Base-by-base conservation (phyloP, 169 alveolate species). In the Eimeria maxima region DNA sequence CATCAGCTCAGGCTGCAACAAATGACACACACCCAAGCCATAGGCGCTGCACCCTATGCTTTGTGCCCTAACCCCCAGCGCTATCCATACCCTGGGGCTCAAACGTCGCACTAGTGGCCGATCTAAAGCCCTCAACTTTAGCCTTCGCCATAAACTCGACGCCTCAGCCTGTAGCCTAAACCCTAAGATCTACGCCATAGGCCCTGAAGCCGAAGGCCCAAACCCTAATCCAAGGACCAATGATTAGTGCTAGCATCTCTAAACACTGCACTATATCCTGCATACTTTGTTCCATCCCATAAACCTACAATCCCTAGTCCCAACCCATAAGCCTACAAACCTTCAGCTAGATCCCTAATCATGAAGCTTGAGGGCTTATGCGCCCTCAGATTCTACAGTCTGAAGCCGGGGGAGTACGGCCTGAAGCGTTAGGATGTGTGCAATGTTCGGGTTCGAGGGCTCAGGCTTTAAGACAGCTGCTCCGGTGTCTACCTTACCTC, bases 1-100 rank as follows among this genome's bases (percentile, higher is more conserved):
- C 93, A 84, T 84, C 78, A 84, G 45, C 74, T 84, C 93, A 0
- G 93, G 93, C 93, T 84, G 93, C 78, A 84, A 13, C 27, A 57
- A 38, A 6, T 33, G 44, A 8, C 88, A 42, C 80, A 78, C 65
- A 10, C 44, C 42, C 86, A 10, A 45, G 22, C 63, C 33, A 20
- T 67, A 33, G 38, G 38, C 38, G 38, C 38, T 33, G 38, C 38
- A 33, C 38, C 38, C 53, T 42, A 74, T 16, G 42, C 86, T 57
- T 38, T 74, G 13, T 8, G 6, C n/a, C 84, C 57, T 38, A 38
- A 38, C 4, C 53, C 81, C 20, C 53, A 1, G 20, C 11, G 11
- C 18, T 60, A 20, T 27, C 69, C n/a, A 18, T 60, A 60, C 20
- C 8, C 69, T 60, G 27, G 2, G 69, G 69, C 69, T 60, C 69